Percentiles rank a stretch among this genome's conserved stretches.
Evolutionary conservation across 352 stramenopile species (phyloP).

Genomic region (Pythium aristosporum): DNA sequence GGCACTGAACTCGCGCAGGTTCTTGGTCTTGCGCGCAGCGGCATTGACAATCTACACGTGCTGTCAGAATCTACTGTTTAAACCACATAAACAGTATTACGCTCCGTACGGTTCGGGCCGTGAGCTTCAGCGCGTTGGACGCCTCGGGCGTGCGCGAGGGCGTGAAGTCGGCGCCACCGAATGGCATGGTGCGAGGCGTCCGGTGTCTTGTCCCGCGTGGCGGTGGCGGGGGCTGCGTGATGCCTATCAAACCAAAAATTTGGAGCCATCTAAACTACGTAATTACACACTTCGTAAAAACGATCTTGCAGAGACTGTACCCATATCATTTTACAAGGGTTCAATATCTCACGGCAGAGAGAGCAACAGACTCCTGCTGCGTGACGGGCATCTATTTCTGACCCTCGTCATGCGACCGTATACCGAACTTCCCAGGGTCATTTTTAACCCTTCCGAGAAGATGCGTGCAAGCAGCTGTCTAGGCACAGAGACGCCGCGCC

Average conservation of each 20-base stretch:
- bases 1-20: conserved; percentile 52
- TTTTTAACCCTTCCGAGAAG: too few species aligned
- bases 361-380: too few species aligned
- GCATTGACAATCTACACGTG: conserved; percentile 42
- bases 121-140: conserved; percentile 34
- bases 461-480: too few species aligned
- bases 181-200: conserved; percentile 35
- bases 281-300: conserved; percentile 10
- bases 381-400: too few species aligned
- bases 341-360: too few species aligned
- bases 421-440: too few species aligned
- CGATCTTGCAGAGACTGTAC: conserved; percentile 8
- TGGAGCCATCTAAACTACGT: conserved; percentile 4
- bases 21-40: conserved; percentile 56
- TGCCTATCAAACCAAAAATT: not conserved
- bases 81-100: not conserved
- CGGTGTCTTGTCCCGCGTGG: not conserved
- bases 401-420: too few species aligned
- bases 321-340: conserved; percentile 6
- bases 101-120: conserved; percentile 40
- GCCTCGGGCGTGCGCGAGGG: conserved; percentile 60
- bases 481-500: too few species aligned
- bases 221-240: not conserved
- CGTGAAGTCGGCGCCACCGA: conserved; percentile 55
- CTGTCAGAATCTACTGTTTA: not conserved